These are phyloP conservation scores for Talaromyces sp. DNA, from an alignment of 2,329 filamentous ascomycete genomes.

Conservation along the genomic window DNA sequence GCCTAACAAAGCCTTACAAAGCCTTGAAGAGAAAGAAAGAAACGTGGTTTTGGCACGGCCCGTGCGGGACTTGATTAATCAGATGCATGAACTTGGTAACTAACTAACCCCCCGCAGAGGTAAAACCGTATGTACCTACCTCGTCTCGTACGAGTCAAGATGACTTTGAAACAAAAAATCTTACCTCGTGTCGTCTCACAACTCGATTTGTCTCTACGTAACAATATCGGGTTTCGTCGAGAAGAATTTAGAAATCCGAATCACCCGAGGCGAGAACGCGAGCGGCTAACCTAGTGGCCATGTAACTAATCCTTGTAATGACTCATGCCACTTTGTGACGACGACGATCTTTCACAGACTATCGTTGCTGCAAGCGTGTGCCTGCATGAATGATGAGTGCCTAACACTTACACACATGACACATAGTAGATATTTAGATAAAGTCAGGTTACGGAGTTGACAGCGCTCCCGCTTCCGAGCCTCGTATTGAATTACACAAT, in stretches of 20 bases:
- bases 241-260: not conserved
- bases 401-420: not conserved
- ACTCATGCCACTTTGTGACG: not conserved
- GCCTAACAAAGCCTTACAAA: not conserved
- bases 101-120: not conserved
- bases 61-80: not conserved
- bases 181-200: not conserved
- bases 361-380: not conserved
- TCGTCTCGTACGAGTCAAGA: not conserved
- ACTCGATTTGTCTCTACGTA: not conserved
- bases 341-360: conserved; percentile 2
- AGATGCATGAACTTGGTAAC: not conserved
- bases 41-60: conserved; percentile 3
- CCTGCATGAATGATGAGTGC: not conserved
- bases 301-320: not conserved
- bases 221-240: not conserved
- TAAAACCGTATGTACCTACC: not conserved
- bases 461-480: not conserved
- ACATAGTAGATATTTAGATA: not conserved
- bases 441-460: not conserved
- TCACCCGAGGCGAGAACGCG: not conserved
- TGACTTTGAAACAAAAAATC: not conserved
- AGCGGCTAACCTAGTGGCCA: not conserved
- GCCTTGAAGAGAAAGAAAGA: not conserved
- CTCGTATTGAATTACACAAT: not conserved